These are phyloP conservation scores for Fereydounia khargensis DNA, from an alignment of 1,284 basidiomycete genomes.

Conservation along the genomic window DNA sequence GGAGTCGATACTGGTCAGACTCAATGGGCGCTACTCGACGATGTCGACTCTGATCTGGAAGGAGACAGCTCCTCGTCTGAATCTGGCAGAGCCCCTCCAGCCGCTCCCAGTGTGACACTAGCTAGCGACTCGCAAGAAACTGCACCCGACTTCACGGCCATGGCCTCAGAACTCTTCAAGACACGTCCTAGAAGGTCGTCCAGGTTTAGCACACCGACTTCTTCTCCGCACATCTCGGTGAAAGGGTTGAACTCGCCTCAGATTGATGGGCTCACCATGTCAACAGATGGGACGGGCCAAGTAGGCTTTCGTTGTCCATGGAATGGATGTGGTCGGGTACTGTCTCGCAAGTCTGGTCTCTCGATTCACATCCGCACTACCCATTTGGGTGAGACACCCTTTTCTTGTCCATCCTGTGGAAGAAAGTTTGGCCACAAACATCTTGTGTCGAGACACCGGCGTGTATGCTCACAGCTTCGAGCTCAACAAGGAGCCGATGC, in stretches of 20 bases:
- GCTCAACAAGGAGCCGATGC: conserved; percentile 4
- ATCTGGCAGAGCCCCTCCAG: too few relatives aligned
- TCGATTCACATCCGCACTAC: conserved; percentile 27
- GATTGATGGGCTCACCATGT: conserved; percentile 17
- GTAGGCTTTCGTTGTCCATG: conserved; percentile 19
- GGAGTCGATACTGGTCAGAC: too few relatives aligned
- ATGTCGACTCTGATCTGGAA: conserved; percentile 9
- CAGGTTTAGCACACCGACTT: too few relatives aligned
- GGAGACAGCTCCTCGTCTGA: conserved; percentile 23
- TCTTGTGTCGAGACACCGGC: conserved; percentile 28
- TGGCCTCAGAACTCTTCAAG: neutral
- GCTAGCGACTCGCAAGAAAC: conserved; percentile 7
- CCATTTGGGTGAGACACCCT: conserved; percentile 34
- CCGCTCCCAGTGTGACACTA: too few relatives aligned
- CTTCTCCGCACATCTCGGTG: too few relatives aligned
- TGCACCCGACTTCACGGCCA: neutral
- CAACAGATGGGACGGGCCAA: too few relatives aligned
- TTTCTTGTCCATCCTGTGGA: conserved; percentile 26
- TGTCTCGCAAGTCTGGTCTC: conserved; percentile 22
- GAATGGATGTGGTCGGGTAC: conserved; percentile 27
- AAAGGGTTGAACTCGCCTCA: conserved; percentile 5
- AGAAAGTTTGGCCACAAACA: conserved; percentile 37
- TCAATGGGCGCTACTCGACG: conserved; percentile 15
- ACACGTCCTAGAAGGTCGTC: neutral
- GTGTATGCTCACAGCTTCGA: conserved; percentile 6